Evolutionary conservation across 1,284 basidiomycete species (phyloP).

Genomic region (Pholiota adiposa): DNA sequence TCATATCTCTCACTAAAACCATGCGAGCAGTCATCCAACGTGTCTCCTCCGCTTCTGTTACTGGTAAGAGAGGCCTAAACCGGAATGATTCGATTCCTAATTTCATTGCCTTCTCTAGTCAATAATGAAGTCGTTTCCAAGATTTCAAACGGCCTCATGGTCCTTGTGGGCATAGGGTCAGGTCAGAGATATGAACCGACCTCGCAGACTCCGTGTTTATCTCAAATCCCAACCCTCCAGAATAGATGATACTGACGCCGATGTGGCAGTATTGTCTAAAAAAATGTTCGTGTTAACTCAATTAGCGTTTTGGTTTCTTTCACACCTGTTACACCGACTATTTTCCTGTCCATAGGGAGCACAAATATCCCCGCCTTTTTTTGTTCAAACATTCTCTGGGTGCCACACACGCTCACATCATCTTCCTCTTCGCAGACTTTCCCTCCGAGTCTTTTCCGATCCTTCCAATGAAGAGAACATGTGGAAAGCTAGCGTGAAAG

Average conservation of each 20-base stretch:
- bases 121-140: slow-evolving; percentile 74
- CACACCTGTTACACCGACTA: slow-evolving; percentile 17
- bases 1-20: neutral
- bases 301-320: slow-evolving; percentile 14
- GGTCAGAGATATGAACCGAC: slow-evolving; percentile 50
- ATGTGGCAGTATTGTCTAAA: slow-evolving; percentile 73
- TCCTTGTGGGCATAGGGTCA: slow-evolving; percentile 84
- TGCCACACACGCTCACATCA: slow-evolving; percentile 2
- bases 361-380: slow-evolving; percentile 7
- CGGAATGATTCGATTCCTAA: slow-evolving; percentile 1
- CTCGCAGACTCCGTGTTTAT: slow-evolving; percentile 3
- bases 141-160: slow-evolving; percentile 84
- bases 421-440: slow-evolving; percentile 49
- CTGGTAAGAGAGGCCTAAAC: slow-evolving; percentile 47
- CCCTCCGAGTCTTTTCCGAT: slow-evolving; percentile 76
- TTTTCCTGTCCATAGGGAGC: slow-evolving; percentile 1
- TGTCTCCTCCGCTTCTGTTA: slow-evolving; percentile 75
- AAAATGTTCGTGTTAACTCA: slow-evolving; percentile 64
- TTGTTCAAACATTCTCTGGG: slow-evolving; percentile 5
- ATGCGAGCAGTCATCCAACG: slow-evolving; percentile 84
- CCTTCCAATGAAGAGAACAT: slow-evolving; percentile 53
- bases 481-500: slow-evolving; percentile 87
- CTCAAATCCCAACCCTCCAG: slow-evolving; percentile 21
- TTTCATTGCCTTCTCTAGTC: slow-evolving; percentile 46
- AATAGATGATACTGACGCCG: slow-evolving; percentile 78